phyloP scores from a whole-genome alignment of 345 rosid genomes.

The Populus pruinosa region DNA sequence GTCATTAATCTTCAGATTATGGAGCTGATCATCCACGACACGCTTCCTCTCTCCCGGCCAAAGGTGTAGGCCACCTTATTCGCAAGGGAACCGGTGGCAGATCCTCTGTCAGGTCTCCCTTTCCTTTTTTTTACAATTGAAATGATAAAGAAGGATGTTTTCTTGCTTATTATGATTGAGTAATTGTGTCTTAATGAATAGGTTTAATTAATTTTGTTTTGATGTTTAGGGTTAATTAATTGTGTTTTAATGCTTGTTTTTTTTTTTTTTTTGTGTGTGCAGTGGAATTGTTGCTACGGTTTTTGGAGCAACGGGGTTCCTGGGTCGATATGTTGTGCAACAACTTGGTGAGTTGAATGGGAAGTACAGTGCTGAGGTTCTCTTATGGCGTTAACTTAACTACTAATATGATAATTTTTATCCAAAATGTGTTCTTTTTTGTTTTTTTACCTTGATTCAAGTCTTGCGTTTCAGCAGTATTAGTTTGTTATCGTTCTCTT shows the following conservation, averaged over 20 bases:
- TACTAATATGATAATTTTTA: not conserved
- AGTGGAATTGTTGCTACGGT: constrained; percentile 96
- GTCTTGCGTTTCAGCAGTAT: too few relatives aligned
- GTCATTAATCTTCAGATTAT: constrained; percentile 38
- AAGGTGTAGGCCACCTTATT: constrained; percentile 73
- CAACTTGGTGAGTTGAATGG: constrained; percentile 72
- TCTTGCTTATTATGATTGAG: not conserved
- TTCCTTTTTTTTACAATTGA: not conserved
- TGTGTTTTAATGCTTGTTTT: too few relatives aligned
- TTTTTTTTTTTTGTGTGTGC: constrained; percentile 6
- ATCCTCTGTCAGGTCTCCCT: constrained; percentile 82
- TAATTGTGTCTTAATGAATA: too few relatives aligned
- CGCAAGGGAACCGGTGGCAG: constrained; percentile 99
- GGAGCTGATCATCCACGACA: constrained; percentile 58
- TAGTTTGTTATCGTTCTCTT: not conserved
- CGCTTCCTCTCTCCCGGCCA: constrained; percentile 58
- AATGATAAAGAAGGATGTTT: not conserved
- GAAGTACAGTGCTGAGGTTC: too few relatives aligned
- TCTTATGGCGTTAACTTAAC: not conserved
- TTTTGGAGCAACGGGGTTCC: constrained; percentile 97
- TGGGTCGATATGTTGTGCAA: constrained; percentile 98
- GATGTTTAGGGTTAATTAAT: too few relatives aligned
- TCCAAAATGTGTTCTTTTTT: not conserved
- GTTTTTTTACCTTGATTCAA: not conserved
- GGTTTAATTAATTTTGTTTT: too few relatives aligned